Base-by-base conservation (phyloP, 2,329 filamentous ascomycete species). In the Aspergillus sp. region DNA sequence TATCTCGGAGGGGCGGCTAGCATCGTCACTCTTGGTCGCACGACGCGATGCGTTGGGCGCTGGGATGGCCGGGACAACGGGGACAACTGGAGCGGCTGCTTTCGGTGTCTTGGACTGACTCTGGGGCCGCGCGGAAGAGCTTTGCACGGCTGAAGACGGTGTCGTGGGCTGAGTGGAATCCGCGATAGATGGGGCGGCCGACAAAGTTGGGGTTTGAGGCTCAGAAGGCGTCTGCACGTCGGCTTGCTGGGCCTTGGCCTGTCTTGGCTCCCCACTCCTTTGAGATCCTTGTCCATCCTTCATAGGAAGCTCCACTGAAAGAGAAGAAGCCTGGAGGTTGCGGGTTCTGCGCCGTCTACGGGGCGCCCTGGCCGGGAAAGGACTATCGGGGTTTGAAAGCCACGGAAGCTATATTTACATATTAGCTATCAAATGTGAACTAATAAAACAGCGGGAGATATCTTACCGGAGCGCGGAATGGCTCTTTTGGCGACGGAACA, bases 121-220 rank as follows among this genome's bases (percentile, higher is more conserved):
- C 50, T 72, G 72, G 51, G 69, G 52, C 41, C 72, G 73, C 19
- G 60, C 56, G 22, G 67, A 44, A 24, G 68, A 57, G 24, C 60
- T 70, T 56, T 76, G 73, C 30, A 77, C 71, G 13, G 79, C 74
- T 3, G 84, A 83, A 3, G 84, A 83, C 3, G 84, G 82, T 4
- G 82, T 83, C 1, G 82, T 82, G 30, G 83, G 80, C 46, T 82
- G 80, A 2, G 82, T 83, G 3, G 79, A 82, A 59, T 82, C 80
- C 34, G 73, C 75, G 61, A 86, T 83, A 2, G 84, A 86, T 9
- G 82, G 82, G 42, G 81, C 80, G 58, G 84, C 80, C 8, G 84
- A 85, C 8, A 83, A 83, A 3, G 80, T 79, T 9, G 84, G 84
- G 1, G 84, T 86, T 61, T 85, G 83, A 6, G 70, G 81, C 59